Evolutionary conservation across 805 yeast species (phyloP), one percentile per base, ranked within the genome.

Genomic region (Suhomyces sp.): DNA sequence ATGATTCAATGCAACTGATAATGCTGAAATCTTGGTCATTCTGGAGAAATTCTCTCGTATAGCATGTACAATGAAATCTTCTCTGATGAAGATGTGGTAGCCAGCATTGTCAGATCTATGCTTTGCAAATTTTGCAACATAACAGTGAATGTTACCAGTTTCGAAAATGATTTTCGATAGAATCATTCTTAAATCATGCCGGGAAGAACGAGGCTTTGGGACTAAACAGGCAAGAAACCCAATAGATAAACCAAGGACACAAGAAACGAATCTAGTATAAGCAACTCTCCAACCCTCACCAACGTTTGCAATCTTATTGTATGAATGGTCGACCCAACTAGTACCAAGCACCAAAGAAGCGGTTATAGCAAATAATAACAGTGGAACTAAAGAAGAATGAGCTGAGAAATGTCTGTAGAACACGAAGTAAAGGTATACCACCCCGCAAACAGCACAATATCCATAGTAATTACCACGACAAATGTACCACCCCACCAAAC

Each of bases 381-480:
- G 41, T 0, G 68, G 65, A 4, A 60, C 38, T 7, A 52, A 42
- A 4, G 57, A 39, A 11, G 39, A 28, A 43, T 63, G 67, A 9
- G 41, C 38, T 6, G 64, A 49, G 36, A 59, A 63, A 39, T 60
- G 66, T 19, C 66, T 42, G 39, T 56, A 58, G 36, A 39, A 60
- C 2, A 44, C 19, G 16, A 55, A 33, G 32, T 45, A 50, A 7
- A 54, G 31, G 43, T 38, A 55, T 4, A 58, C 26, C 5, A 60
- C 44, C 3, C 53, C 59, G 9, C 56, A 47, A 1, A 61, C 67
- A 4, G 45, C 58, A 4, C 52, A 46, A 39, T 45, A 58, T 0
- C 67, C 67, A 35, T 59, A 63, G 23, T 49, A 48, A 30, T 60
- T 63, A 2, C 68, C 68, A 15, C 56, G 38, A 2, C 63, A 55